phyloP scores from a whole-genome alignment of 441 rosid genomes.

The Gossypium trilobum region DNA sequence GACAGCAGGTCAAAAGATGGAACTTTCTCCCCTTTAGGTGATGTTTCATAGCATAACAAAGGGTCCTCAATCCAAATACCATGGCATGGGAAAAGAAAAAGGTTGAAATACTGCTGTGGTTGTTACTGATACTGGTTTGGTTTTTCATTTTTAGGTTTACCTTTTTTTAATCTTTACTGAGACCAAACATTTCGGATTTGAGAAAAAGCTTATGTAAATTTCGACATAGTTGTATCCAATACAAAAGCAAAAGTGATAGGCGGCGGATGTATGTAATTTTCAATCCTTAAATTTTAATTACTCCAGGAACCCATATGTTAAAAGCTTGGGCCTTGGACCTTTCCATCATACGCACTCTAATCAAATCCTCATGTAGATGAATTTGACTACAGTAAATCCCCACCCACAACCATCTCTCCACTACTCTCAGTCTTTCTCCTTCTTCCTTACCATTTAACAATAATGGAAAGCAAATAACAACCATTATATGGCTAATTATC shows the following conservation, averaged over 20 bases:
- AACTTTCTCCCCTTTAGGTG: not conserved
- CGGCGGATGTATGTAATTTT: not conserved
- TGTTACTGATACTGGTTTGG: not conserved
- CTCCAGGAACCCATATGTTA: too few relatives aligned
- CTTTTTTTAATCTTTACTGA: not conserved
- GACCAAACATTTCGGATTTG: not conserved
- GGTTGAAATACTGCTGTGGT: not conserved
- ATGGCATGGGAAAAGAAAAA: not conserved
- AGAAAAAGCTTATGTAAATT: not conserved
- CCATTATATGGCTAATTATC: too few relatives aligned
- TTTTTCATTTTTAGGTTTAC: not conserved
- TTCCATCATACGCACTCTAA: too few relatives aligned
- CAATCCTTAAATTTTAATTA: too few relatives aligned
- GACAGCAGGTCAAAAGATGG: not conserved
- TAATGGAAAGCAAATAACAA: too few relatives aligned
- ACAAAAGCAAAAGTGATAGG: not conserved
- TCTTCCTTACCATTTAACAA: too few relatives aligned
- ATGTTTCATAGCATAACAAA: not conserved
- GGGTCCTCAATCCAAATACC: not conserved
- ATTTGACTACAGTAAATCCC: too few relatives aligned
- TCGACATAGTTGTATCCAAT: not conserved
- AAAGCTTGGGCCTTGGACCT: too few relatives aligned
- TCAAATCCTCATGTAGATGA: too few relatives aligned
- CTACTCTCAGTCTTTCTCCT: too few relatives aligned
- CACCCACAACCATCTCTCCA: too few relatives aligned